A percentile compares a stretch with the other conserved stretches of the same genome.
phyloP scores from a whole-genome alignment of 73 alveolate genomes.

The Paramecium primaurelia region DNA sequence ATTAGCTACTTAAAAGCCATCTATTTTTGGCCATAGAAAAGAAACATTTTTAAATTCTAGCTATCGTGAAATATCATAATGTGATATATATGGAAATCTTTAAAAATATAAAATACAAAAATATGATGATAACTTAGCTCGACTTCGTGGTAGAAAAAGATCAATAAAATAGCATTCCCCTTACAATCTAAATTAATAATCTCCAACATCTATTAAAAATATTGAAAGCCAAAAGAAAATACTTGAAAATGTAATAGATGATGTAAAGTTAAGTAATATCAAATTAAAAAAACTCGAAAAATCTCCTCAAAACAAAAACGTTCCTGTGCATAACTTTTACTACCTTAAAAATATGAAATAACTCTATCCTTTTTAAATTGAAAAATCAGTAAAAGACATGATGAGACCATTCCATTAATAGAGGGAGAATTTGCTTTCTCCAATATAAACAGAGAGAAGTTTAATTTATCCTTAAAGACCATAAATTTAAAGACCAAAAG shows the following conservation, averaged over 20 bases:
- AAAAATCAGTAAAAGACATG: not conserved
- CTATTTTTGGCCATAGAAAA: not conserved
- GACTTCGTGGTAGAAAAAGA: not conserved
- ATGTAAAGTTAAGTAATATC: not conserved
- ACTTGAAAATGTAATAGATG: not conserved
- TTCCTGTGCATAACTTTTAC: not conserved
- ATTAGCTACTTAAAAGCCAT: not conserved
- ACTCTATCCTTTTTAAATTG: not conserved
- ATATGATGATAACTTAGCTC: not conserved
- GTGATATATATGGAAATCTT: not conserved
- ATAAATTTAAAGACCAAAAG: not conserved
- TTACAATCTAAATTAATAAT: not conserved
- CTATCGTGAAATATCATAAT: not conserved
- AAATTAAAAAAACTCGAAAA: not conserved
- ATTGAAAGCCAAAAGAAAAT: not conserved
- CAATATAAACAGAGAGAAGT: not conserved
- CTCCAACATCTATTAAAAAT: not conserved
- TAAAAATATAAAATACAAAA: not conserved
- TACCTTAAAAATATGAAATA: not conserved
- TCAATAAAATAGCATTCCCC: not conserved
- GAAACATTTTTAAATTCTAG: not conserved
- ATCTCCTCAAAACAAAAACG: not conserved
- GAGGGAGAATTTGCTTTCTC: not conserved
- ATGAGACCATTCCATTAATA: not conserved
- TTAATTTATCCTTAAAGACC: not conserved